Evolutionary conservation across 2,329 filamentous ascomycete species (phyloP).

Genomic region (Aspergillus cejpii): DNA sequence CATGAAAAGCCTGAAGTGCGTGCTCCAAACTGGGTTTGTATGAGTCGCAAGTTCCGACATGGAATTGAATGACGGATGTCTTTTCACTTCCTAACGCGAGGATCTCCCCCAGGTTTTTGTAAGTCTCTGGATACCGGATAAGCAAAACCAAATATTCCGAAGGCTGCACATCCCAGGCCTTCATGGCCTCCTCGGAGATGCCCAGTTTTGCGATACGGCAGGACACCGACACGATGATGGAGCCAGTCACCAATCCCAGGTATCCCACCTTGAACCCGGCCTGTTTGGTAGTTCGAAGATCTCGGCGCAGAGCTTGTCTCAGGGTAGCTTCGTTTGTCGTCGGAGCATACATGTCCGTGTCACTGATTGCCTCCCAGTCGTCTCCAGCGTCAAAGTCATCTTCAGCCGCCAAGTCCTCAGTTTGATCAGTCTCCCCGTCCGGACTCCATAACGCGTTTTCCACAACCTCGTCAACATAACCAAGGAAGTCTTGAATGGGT

Average conservation of each 20-base stretch:
- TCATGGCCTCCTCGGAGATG: conserved; percentile 65
- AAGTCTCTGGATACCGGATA: conserved; percentile 57
- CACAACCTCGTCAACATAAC: conserved; percentile 40
- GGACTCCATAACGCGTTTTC: conserved; percentile 15
- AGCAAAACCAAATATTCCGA: conserved; percentile 68
- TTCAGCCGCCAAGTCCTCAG: background rate
- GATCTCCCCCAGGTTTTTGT: conserved; percentile 54
- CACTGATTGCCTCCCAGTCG: conserved; percentile 21
- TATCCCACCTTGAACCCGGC: conserved; percentile 66
- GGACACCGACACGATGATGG: conserved; percentile 59
- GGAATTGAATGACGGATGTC: conserved; percentile 48
- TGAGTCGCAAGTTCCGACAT: conserved; percentile 61
- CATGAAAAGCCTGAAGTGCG: conserved; percentile 47
- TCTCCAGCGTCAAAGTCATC: conserved; percentile 22
- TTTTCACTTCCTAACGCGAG: conserved; percentile 36
- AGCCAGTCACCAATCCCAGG: conserved; percentile 48
- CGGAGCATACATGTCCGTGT: background rate
- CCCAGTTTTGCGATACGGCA: conserved; percentile 63
- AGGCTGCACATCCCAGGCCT: conserved; percentile 65
- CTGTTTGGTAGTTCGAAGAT: conserved; percentile 55
- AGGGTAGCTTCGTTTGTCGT: conserved; percentile 1
- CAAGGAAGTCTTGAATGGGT: conserved; percentile 46
- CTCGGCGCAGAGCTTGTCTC: conserved; percentile 46
- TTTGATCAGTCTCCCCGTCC: background rate
- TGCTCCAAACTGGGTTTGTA: conserved; percentile 63